phyloP scores from a whole-genome alignment of 2,329 filamentous ascomycete genomes.

The Xylaria multiplex region DNA sequence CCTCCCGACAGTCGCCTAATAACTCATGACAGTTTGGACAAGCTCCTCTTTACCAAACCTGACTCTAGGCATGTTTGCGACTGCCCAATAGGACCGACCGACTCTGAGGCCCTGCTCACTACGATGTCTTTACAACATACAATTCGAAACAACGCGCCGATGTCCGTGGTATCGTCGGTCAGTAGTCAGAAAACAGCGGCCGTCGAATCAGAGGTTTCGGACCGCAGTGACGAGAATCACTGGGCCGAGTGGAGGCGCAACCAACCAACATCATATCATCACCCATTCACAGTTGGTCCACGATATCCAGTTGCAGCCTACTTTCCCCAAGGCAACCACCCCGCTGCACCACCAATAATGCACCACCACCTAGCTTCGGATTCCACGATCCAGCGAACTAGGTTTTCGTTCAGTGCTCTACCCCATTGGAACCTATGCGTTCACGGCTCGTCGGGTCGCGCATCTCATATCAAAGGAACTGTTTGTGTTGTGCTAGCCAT shows the following conservation, averaged over 20 bases:
- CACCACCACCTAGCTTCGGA: constrained; percentile 5
- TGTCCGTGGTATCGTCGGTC: constrained; percentile 9
- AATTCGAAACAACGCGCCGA: neutral
- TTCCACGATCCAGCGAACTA: neutral
- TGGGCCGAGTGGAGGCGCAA: neutral
- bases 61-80: neutral
- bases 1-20: neutral
- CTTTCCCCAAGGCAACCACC: neutral
- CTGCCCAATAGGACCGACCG: neutral
- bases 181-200: constrained; percentile 9
- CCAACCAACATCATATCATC: neutral
- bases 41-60: neutral
- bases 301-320: constrained; percentile 8
- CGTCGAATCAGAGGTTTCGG: constrained; percentile 5
- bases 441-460: neutral
- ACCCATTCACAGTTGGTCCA: neutral
- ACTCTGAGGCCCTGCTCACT: neutral
- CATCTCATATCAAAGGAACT: constrained; percentile 10
- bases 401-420: neutral
- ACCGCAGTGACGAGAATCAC: neutral
- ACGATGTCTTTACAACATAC: constrained; percentile 7
- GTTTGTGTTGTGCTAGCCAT: constrained; percentile 17
- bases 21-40: neutral
- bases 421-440: neutral
- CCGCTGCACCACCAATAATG: neutral